Evolutionary conservation across 2,329 filamentous ascomycete species (phyloP).

Genomic region (Lachnellula occidentalis): DNA sequence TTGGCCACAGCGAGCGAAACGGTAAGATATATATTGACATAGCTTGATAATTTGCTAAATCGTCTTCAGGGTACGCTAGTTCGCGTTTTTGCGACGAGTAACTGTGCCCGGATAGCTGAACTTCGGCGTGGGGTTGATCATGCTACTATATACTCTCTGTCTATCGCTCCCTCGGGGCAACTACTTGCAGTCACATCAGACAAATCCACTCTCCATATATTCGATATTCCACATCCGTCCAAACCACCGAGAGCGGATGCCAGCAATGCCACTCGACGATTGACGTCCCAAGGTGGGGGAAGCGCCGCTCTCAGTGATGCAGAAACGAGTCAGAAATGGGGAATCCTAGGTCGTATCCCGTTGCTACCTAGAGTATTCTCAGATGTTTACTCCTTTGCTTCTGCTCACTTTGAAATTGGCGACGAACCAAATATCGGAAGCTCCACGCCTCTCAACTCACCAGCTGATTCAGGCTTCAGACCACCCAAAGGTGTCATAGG

Average conservation of each 20-base stretch:
- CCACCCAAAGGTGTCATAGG: conserved; percentile 80
- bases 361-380: conserved; percentile 82
- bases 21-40: conserved; percentile 34
- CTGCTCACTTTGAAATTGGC: conserved; percentile 74
- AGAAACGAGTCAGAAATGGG: conserved; percentile 70
- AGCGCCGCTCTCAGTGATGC: conserved; percentile 35
- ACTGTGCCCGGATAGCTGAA: conserved; percentile 75
- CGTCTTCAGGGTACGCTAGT: conserved; percentile 71
- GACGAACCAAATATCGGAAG: conserved; percentile 68
- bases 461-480: conserved; percentile 37
- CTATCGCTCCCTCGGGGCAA: conserved; percentile 75
- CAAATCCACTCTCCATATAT: conserved; percentile 92
- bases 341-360: conserved; percentile 75
- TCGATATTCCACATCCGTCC: conserved; percentile 66
- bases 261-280: conserved; percentile 29
- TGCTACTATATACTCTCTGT: conserved; percentile 79
- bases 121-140: conserved; percentile 84
- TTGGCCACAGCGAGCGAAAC: conserved; percentile 87
- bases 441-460: conserved; percentile 39
- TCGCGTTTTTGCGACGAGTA: conserved; percentile 75
- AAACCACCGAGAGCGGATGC: conserved; percentile 33
- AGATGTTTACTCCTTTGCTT: conserved; percentile 82
- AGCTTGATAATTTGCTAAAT: neutral
- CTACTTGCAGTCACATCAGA: conserved; percentile 90
- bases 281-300: conserved; percentile 26